Conservation (phyloP, 148 eudicot species). For the Hydrangea macrophylla region DNA sequence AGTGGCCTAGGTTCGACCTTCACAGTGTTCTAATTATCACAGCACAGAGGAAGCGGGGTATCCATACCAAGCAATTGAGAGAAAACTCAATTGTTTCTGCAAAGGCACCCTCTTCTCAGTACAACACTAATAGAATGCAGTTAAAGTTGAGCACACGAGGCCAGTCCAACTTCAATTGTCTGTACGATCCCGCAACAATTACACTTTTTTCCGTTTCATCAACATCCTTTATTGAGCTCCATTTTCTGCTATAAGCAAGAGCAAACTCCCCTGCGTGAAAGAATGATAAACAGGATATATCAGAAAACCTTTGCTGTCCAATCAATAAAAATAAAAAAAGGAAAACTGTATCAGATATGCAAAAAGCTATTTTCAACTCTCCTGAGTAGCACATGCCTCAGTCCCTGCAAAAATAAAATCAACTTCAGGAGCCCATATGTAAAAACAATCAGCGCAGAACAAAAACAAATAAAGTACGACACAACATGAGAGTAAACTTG, state of each 20-base stretch:
- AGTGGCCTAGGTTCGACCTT: too few species aligned
- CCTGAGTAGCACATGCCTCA: slow-evolving; percentile 27
- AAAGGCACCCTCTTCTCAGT: not conserved
- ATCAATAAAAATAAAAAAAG: not conserved
- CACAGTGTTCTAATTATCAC: too few species aligned
- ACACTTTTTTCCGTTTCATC: not conserved
- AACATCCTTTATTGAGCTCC: not conserved
- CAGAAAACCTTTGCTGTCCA: not conserved
- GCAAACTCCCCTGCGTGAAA: not conserved
- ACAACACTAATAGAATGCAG: not conserved
- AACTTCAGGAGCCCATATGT: slow-evolving; percentile 25
- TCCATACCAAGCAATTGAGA: too few species aligned
- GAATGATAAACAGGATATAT: not conserved
- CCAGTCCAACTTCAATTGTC: too few species aligned
- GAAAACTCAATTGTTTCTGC: too few species aligned
- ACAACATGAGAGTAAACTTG: not conserved
- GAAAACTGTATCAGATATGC: not conserved
- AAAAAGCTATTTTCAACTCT: slow-evolving; percentile 23
- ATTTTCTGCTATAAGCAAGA: not conserved
- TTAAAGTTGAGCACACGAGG: not conserved
- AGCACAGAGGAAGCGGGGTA: too few species aligned
- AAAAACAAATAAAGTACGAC: not conserved
- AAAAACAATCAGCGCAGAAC: slow-evolving; percentile 15
- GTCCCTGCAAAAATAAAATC: slow-evolving; percentile 35
- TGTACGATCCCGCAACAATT: not conserved